phyloP scores from a whole-genome alignment of 176 grass and related monocot genomes.

The Musa beccarii region DNA sequence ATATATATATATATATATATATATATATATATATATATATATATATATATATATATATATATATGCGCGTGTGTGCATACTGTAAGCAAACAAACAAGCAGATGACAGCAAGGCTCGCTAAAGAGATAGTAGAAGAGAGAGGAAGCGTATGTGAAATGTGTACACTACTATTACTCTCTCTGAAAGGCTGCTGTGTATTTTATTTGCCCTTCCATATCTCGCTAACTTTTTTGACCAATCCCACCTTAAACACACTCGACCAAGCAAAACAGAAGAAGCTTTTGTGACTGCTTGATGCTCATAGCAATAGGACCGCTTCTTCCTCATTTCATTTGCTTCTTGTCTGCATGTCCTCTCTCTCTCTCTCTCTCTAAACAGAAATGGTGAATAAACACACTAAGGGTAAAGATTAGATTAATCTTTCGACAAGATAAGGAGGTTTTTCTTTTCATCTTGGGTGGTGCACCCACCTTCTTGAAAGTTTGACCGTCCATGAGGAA shows the following conservation, averaged over 20 bases:
- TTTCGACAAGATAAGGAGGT: background rate
- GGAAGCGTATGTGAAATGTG: background rate
- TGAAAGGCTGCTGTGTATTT: constrained; percentile 1
- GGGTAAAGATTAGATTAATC: background rate
- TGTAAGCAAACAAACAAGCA: constrained; percentile 7
- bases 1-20: background rate
- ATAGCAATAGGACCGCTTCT: too few relatives aligned
- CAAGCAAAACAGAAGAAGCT: background rate
- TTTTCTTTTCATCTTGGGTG: constrained; percentile 15
- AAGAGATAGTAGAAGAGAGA: background rate
- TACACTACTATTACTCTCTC: background rate
- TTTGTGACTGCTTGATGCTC: too few relatives aligned
- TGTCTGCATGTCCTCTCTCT: background rate
- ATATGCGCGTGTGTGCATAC: too few relatives aligned
- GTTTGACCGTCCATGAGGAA: constrained; percentile 31
- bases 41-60: background rate
- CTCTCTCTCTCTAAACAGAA: constrained; percentile 3
- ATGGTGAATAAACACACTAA: background rate
- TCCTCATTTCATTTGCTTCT: too few relatives aligned
- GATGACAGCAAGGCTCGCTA: background rate
- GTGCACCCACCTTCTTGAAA: constrained; percentile 12
- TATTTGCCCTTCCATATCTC: background rate
- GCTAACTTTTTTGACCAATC: constrained; percentile 10
- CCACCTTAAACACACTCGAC: background rate
- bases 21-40: too few relatives aligned